Evolutionary conservation across 140 eudicot genomes (phyloP), one percentile per base, ranked within the genome.

Genomic region (Senecio squalidus): DNA sequence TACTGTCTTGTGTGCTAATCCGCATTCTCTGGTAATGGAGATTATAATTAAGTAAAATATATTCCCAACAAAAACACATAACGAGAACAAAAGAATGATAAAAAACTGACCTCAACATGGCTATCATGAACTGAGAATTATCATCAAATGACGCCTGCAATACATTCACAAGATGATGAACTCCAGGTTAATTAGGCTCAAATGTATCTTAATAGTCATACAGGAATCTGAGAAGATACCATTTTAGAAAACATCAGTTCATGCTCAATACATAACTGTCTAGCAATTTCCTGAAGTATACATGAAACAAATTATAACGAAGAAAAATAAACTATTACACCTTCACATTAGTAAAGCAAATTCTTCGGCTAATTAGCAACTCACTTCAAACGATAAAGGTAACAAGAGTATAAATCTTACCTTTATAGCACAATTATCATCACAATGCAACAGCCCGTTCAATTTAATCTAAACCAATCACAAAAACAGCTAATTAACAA

Each of bases 1-100:
- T 16, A 86, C 74, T 53, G 98, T 92, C 74, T 86, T 92, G 71
- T 92, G 98, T 33, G 98, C 98, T 78, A 92, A 84, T 76, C 98
- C 98, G 52, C 98, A 92, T 67, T 92, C 98, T 69, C 98, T 92
- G 75, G 21, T 86, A 56, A 60, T 13, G 59, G 14, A 56, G 68
- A 69, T 73, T 27, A 28, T 16, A 58, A 39, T 28, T 7, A 69
- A 66, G 52, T 20, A 16, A 34, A 1, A 17, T 43, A 39, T 20
- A 62, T 41, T 57, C 3, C 29, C 24, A 29, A 24, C 83, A 31
- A 69, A 13, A 17, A 28, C 62, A 29, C 23, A 34, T 14, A 38
- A 6, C 83, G 21, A 18, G 29, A 16, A 26, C 13, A 47, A 22
- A 15, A 25, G 3, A 34, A 26, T 30, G 31, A 38, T 51, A 27